These are phyloP conservation scores for Mucuna pruriens DNA, from an alignment of 306 rosid genomes.

Conservation along the genomic window DNA sequence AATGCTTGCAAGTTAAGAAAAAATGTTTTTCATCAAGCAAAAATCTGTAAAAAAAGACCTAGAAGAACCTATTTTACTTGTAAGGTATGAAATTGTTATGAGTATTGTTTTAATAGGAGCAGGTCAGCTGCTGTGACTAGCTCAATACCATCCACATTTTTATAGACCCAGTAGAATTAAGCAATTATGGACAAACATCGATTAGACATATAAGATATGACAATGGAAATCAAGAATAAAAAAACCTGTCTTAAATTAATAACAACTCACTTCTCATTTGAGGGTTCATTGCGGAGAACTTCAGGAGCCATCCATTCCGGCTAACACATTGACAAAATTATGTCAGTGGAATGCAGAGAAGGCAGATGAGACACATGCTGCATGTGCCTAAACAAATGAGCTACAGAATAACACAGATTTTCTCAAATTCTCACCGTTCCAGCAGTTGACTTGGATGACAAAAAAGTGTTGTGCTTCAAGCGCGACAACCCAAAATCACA, in stretches of 20 bases:
- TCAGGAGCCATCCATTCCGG: slow-evolving; percentile 99
- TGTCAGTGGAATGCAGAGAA: slow-evolving; percentile 40
- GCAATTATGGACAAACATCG: slow-evolving; percentile 7
- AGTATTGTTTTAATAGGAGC: slow-evolving; percentile 9
- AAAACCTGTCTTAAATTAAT: slow-evolving; percentile 14
- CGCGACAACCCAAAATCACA: slow-evolving; percentile 98
- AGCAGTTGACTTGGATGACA: slow-evolving; percentile 98
- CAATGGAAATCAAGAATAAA: slow-evolving; percentile 10
- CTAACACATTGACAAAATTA: slow-evolving; percentile 53
- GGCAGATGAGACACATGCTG: slow-evolving; percentile 30
- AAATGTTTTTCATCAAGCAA: background rate
- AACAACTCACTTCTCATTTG: slow-evolving; percentile 91
- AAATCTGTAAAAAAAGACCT: slow-evolving; percentile 20
- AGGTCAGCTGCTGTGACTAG: slow-evolving; percentile 22
- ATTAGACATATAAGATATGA: slow-evolving; percentile 10
- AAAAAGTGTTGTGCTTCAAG: slow-evolving; percentile 94
- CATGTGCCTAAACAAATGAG: slow-evolving; percentile 29
- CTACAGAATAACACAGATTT: slow-evolving; percentile 9
- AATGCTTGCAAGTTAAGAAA: background rate
- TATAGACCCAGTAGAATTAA: slow-evolving; percentile 26
- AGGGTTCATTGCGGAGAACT: slow-evolving; percentile 97
- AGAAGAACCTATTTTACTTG: slow-evolving; percentile 14
- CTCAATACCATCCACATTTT: slow-evolving; percentile 6
- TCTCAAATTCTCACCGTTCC: slow-evolving; percentile 88
- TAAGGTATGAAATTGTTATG: background rate